These are phyloP conservation scores for Aurifilum marmelostoma DNA, from an alignment of 2,329 filamentous ascomycete genomes.

Conservation along the genomic window DNA sequence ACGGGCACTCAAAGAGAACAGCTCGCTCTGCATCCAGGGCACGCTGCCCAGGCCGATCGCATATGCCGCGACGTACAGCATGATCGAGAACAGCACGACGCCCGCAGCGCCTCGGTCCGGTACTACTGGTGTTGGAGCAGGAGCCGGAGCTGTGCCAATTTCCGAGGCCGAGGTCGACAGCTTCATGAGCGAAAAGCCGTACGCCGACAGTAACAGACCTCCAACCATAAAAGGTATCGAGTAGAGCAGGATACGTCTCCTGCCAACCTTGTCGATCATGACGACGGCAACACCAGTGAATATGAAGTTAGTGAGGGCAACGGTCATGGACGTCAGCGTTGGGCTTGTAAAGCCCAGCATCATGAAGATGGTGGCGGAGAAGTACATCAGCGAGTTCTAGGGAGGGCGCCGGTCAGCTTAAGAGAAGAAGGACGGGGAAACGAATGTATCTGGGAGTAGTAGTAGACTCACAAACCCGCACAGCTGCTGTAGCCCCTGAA, in stretches of 20 bases:
- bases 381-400: slow-evolving; percentile 90
- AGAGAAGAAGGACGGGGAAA: not conserved
- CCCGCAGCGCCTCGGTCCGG: slow-evolving; percentile 44
- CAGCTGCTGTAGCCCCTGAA: slow-evolving; percentile 87
- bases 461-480: slow-evolving; percentile 71
- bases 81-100: slow-evolving; percentile 73
- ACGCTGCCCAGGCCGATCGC: slow-evolving; percentile 89
- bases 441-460: not conserved
- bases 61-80: slow-evolving; percentile 83
- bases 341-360: slow-evolving; percentile 78
- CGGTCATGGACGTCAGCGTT: slow-evolving; percentile 75
- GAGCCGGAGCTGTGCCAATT: slow-evolving; percentile 30
- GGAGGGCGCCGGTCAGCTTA: slow-evolving; percentile 15
- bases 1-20: slow-evolving; percentile 79
- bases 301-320: slow-evolving; percentile 81
- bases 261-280: slow-evolving; percentile 78
- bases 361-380: slow-evolving; percentile 79
- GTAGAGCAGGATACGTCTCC: slow-evolving; percentile 77
- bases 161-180: slow-evolving; percentile 38
- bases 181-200: slow-evolving; percentile 71
- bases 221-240: slow-evolving; percentile 83
- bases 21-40: slow-evolving; percentile 94
- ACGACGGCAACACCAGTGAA: slow-evolving; percentile 77
- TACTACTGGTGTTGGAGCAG: slow-evolving; percentile 29
- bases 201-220: slow-evolving; percentile 71